These are phyloP conservation scores for Candida ipomoeae DNA, from an alignment of 805 yeast genomes.

Conservation along the genomic window DNA sequence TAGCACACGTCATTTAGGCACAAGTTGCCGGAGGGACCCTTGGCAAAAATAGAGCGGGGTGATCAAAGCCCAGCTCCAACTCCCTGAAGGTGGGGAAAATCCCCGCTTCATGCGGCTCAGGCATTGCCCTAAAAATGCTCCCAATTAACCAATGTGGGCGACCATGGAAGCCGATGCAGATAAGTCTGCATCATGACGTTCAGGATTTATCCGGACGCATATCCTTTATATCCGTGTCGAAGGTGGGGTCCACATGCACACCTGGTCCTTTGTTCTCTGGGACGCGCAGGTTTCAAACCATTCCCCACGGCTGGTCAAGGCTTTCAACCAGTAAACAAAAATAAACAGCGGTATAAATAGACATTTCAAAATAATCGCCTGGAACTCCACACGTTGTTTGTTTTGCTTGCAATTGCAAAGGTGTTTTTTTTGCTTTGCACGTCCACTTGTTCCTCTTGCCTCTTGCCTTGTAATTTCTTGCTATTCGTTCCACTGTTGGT, in stretches of 20 bases:
- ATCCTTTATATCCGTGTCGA: slow-evolving; percentile 1
- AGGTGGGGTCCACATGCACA: neutral
- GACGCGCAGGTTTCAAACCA: neutral
- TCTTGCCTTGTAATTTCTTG: neutral
- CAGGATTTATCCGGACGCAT: slow-evolving; percentile 1
- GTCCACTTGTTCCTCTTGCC: neutral
- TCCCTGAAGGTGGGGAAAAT: neutral
- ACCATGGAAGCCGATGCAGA: neutral
- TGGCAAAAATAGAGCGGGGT: too few relatives aligned
- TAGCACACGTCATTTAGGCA: neutral
- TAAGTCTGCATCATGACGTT: neutral
- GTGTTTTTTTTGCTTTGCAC: neutral
- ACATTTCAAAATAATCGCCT: neutral
- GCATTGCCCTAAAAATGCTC: too few relatives aligned
- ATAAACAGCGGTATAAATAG: neutral
- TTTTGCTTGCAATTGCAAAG: neutral
- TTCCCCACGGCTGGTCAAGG: neutral
- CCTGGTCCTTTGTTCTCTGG: neutral
- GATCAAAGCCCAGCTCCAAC: too few relatives aligned
- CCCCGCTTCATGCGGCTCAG: too few relatives aligned
- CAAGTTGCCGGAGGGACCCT: neutral
- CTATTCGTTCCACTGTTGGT: neutral
- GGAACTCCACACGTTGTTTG: too few relatives aligned
- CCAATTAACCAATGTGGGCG: neutral
- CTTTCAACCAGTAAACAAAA: neutral